Conservation (phyloP, 2,329 filamentous ascomycete species). For the Aspergillus persii region DNA sequence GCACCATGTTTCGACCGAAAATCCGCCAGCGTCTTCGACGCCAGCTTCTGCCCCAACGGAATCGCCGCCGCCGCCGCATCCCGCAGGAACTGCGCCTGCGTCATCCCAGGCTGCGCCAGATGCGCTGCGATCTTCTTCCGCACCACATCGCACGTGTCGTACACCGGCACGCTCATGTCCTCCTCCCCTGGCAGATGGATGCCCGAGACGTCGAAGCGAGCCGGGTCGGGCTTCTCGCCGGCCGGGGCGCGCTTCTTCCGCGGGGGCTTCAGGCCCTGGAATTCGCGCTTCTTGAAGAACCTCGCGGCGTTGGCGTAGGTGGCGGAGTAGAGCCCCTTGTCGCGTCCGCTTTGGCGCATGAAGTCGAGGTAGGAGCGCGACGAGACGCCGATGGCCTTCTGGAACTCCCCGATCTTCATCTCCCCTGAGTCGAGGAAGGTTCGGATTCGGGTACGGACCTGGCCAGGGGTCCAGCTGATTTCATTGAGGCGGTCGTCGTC, state of each 20-base stretch:
- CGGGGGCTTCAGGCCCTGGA: slow-evolving; percentile 45
- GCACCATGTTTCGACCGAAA: slow-evolving; percentile 54
- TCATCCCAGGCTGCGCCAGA: slow-evolving; percentile 49
- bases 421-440: slow-evolving; percentile 43
- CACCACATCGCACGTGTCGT: slow-evolving; percentile 58
- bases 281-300: slow-evolving; percentile 53
- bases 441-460: slow-evolving; percentile 43
- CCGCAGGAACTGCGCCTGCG: slow-evolving; percentile 53
- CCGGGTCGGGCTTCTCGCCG: slow-evolving; percentile 28
- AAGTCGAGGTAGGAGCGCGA: slow-evolving; percentile 44
- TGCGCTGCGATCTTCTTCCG: slow-evolving; percentile 56
- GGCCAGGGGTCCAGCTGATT: slow-evolving; percentile 26
- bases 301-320: slow-evolving; percentile 26
- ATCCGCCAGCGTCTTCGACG: slow-evolving; percentile 39
- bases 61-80: slow-evolving; percentile 46
- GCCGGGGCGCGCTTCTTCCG: slow-evolving; percentile 17
- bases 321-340: slow-evolving; percentile 28
- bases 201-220: slow-evolving; percentile 40
- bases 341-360: slow-evolving; percentile 40
- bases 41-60: slow-evolving; percentile 35
- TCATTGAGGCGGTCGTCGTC: slow-evolving; percentile 7
- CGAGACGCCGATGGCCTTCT: slow-evolving; percentile 37
- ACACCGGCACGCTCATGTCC: slow-evolving; percentile 48
- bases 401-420: slow-evolving; percentile 47
- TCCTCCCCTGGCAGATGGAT: slow-evolving; percentile 51